A percentile compares a stretch with the other conserved stretches of the same genome.
Conservation (phyloP, 2,329 filamentous ascomycete species). For the Phialemonium atrogriseum region DNA sequence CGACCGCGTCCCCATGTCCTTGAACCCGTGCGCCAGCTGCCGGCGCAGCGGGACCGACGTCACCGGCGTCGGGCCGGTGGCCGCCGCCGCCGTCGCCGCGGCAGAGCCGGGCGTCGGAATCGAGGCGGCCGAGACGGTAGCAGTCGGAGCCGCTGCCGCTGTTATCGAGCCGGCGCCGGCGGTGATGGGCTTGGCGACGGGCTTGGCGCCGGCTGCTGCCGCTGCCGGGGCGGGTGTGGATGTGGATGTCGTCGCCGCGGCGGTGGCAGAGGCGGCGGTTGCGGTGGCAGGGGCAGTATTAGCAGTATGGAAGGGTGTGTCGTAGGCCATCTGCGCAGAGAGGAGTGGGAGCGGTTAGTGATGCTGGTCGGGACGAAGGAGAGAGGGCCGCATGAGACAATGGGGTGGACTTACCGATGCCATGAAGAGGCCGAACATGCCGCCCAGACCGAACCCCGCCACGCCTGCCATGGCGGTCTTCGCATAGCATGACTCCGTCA, state of each 20-base stretch:
- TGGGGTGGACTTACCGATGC: slow-evolving; percentile 59
- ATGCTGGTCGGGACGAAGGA: not conserved
- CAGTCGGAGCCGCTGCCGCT: too few relatives aligned
- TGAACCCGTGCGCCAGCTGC: slow-evolving; percentile 79
- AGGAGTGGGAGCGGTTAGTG: not conserved
- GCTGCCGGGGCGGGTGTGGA: too few relatives aligned
- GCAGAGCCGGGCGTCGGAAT: too few relatives aligned
- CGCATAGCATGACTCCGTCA: slow-evolving; percentile 86
- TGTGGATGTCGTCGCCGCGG: too few relatives aligned
- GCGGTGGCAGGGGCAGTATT: slow-evolving; percentile 21
- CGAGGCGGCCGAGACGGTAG: too few relatives aligned
- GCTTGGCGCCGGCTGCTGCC: slow-evolving; percentile 3
- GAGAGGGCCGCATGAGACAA: not conserved
- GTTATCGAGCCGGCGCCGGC: too few relatives aligned
- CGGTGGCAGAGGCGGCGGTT: too few relatives aligned
- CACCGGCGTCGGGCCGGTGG: slow-evolving; percentile 30
- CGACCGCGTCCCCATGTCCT: slow-evolving; percentile 85
- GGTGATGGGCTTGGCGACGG: too few relatives aligned
- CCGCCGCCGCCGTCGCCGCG: slow-evolving; percentile 25
- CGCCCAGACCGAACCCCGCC: slow-evolving; percentile 91
- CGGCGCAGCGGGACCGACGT: slow-evolving; percentile 68
- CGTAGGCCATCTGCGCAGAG: slow-evolving; percentile 79
- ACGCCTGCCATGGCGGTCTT: slow-evolving; percentile 86
- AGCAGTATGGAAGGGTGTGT: slow-evolving; percentile 67
- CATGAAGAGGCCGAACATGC: slow-evolving; percentile 96